A percentile compares a stretch with the other conserved stretches of the same genome.
Evolutionary conservation across 306 rosid species (phyloP).

Genomic region (Cucumis sativus): DNA sequence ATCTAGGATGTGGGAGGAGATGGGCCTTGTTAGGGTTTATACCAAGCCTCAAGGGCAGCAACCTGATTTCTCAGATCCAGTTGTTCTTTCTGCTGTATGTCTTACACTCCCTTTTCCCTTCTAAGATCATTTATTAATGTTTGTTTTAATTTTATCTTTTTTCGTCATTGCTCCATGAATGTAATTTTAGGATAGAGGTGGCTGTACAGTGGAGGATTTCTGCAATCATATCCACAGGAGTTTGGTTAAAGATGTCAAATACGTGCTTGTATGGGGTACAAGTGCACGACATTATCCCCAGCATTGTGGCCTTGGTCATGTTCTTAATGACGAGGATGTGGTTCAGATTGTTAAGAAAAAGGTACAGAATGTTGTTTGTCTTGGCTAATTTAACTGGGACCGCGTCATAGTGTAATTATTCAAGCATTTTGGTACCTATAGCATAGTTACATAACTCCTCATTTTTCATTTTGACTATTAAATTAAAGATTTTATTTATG

Average conservation of each 20-base stretch:
- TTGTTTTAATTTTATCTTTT: neutral
- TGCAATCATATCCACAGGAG: slow-evolving; percentile 97
- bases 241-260: slow-evolving; percentile 91
- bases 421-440: neutral
- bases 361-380: slow-evolving; percentile 28
- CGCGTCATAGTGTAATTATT: neutral
- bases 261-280: slow-evolving; percentile 93
- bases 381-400: neutral
- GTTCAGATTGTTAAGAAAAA: slow-evolving; percentile 99
- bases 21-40: slow-evolving; percentile 97
- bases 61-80: slow-evolving; percentile 90
- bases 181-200: slow-evolving; percentile 80
- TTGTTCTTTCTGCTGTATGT: slow-evolving; percentile 89
- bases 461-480: neutral
- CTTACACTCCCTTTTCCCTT: slow-evolving; percentile 10
- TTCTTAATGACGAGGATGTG: slow-evolving; percentile 80
- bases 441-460: neutral
- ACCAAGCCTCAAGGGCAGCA: slow-evolving; percentile 99
- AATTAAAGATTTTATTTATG: neutral
- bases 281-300: slow-evolving; percentile 98
- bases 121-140: neutral
- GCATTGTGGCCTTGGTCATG: slow-evolving; percentile 77
- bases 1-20: slow-evolving; percentile 94
- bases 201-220: slow-evolving; percentile 88
- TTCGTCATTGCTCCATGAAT: slow-evolving; percentile 14